A percentile compares a stretch with the other conserved stretches of the same genome.
Evolutionary conservation across 1,284 basidiomycete genomes (phyloP).

Genomic region (Trichosporon asahii): DNA sequence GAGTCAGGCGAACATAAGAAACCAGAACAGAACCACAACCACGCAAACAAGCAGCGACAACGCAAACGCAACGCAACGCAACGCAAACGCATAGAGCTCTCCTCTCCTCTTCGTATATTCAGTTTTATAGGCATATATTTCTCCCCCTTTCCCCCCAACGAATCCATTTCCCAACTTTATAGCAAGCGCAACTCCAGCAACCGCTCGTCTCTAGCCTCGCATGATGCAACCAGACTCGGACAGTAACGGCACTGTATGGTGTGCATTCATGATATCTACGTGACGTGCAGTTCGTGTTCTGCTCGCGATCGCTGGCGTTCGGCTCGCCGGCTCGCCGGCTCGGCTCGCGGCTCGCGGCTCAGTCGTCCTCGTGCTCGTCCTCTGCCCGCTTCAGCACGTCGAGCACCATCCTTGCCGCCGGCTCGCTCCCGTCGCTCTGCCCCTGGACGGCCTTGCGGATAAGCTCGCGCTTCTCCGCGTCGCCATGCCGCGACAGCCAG

Average conservation of each 20-base stretch:
- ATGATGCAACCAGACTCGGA: not conserved
- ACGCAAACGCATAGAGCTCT: not conserved
- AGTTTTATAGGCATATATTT: not conserved
- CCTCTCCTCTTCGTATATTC: not conserved
- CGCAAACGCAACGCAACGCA: too few relatives aligned
- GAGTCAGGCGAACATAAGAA: not conserved
- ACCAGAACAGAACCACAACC: not conserved
- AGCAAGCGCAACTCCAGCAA: too few relatives aligned
- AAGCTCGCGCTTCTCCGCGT: constrained; percentile 38
- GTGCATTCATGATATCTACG: too few relatives aligned
- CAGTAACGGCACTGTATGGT: too few relatives aligned
- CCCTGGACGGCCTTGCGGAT: constrained; percentile 45
- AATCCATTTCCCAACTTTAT: too few relatives aligned
- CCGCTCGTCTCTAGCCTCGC: not conserved
- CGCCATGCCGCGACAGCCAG: constrained; percentile 47
- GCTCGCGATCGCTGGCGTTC: too few relatives aligned
- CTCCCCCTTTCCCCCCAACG: not conserved
- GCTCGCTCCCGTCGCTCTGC: constrained; percentile 28
- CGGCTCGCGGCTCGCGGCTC: too few relatives aligned
- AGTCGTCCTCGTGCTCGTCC: not conserved
- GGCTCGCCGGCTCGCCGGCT: too few relatives aligned
- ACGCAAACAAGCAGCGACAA: not conserved
- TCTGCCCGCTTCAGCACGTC: not conserved
- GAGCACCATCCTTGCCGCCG: not conserved
- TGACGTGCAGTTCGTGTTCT: too few relatives aligned